Conservation (phyloP, 352 stramenopile genomes). For the Plasmopara viticola region DNA sequence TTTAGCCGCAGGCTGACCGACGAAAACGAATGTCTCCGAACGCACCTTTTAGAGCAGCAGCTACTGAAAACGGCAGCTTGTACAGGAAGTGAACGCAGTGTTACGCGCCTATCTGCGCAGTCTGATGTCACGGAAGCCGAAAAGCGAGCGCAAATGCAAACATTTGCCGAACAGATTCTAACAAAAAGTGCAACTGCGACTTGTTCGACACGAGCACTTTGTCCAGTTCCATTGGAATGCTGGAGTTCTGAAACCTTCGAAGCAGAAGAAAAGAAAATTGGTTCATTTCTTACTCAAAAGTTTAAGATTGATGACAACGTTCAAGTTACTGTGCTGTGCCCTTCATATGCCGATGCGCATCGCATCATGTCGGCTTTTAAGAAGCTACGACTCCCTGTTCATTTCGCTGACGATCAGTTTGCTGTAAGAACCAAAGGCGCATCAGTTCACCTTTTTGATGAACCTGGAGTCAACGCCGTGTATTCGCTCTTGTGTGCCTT, state of each 20-base stretch:
- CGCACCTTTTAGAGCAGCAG: slow-evolving; percentile 31
- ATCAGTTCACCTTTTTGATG: slow-evolving; percentile 40
- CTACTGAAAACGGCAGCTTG: slow-evolving; percentile 13
- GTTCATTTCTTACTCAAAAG: slow-evolving; percentile 14
- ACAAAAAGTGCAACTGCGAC: neutral
- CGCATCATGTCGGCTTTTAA: slow-evolving; percentile 31
- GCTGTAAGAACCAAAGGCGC: slow-evolving; percentile 5
- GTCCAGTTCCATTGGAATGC: slow-evolving; percentile 19
- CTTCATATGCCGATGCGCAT: slow-evolving; percentile 31
- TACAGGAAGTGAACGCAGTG: neutral
- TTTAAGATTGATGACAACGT: slow-evolving; percentile 4
- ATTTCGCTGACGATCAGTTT: slow-evolving; percentile 4
- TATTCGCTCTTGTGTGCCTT: slow-evolving; percentile 66
- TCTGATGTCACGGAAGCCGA: neutral
- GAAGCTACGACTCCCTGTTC: slow-evolving; percentile 29
- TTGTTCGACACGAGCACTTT: neutral
- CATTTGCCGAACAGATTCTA: slow-evolving; percentile 22
- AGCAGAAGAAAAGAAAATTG: slow-evolving; percentile 19
- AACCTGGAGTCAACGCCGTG: slow-evolving; percentile 53
- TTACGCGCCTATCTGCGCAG: slow-evolving; percentile 7
- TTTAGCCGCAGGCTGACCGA: slow-evolving; percentile 42
- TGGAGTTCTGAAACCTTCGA: slow-evolving; percentile 19
- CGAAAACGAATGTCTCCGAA: slow-evolving; percentile 25
- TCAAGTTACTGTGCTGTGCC: slow-evolving; percentile 29
- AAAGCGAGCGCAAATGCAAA: slow-evolving; percentile 17